Evolutionary conservation across 768 basidiomycete species (phyloP).

Genomic region (Mycena pura): DNA sequence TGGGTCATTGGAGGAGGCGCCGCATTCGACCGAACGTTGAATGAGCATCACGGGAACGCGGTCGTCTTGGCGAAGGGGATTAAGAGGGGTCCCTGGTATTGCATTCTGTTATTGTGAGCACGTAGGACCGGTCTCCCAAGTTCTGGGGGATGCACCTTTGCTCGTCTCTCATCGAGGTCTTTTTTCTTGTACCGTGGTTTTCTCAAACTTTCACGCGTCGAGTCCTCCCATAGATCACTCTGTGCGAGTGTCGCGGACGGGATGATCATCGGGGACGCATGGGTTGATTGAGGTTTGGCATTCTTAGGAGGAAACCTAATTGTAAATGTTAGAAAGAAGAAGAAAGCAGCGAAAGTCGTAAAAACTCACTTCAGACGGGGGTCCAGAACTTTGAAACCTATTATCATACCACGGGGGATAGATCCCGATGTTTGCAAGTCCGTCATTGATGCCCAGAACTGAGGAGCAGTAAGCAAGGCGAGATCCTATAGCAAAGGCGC

Average conservation of each 20-base stretch:
- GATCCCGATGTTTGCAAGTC: conserved; percentile 70
- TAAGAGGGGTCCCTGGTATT: conserved; percentile 78
- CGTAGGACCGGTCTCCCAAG: neutral
- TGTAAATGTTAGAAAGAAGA: conserved; percentile 1
- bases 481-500: neutral
- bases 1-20: conserved; percentile 38
- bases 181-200: conserved; percentile 80
- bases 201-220: conserved; percentile 53
- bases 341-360: neutral
- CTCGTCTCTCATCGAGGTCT: conserved; percentile 83
- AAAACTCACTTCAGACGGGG: conserved; percentile 79
- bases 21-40: conserved; percentile 70
- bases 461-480: neutral
- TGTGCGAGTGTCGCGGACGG: conserved; percentile 67
- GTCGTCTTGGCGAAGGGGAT: conserved; percentile 75
- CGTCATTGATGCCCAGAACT: conserved; percentile 75
- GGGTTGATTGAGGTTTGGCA: conserved; percentile 49
- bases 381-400: conserved; percentile 84
- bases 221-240: conserved; percentile 78
- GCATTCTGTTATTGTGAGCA: conserved; percentile 54
- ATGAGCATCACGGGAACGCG: conserved; percentile 85
- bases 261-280: conserved; percentile 45
- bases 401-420: conserved; percentile 74
- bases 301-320: conserved; percentile 86
- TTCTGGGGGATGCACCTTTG: conserved; percentile 56